Evolutionary conservation across 176 grass and related monocot species (phyloP).

Genomic region (Juncus inflexus): DNA sequence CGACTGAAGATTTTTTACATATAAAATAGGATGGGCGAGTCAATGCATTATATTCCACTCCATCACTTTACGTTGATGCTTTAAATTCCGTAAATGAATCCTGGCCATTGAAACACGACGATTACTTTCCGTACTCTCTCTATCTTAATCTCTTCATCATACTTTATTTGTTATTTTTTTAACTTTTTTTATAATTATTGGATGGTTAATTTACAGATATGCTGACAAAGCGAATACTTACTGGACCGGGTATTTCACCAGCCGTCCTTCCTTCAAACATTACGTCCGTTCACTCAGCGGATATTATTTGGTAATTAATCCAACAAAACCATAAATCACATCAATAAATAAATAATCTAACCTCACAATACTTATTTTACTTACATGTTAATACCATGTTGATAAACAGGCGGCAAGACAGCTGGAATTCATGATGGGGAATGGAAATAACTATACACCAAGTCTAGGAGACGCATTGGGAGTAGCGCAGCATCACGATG

Average conservation of each 20-base stretch:
- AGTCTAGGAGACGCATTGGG: conserved; percentile 81
- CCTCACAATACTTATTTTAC: too few relatives aligned
- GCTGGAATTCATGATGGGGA: conserved; percentile 59
- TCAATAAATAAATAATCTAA: background rate
- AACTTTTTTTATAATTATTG: too few relatives aligned
- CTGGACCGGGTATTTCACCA: conserved; percentile 95
- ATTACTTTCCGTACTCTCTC: conserved; percentile 73
- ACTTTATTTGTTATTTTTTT: too few relatives aligned
- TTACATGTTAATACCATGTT: background rate
- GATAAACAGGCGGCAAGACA: conserved; percentile 64
- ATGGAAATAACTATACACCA: conserved; percentile 44
- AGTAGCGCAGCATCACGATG: conserved; percentile 91
- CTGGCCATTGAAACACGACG: conserved; percentile 83
- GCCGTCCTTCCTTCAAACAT: conserved; percentile 73
- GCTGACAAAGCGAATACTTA: conserved; percentile 75
- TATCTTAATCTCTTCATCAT: background rate
- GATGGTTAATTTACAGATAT: conserved; percentile 49
- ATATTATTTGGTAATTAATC: conserved; percentile 66
- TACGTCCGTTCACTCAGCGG: conserved; percentile 75
- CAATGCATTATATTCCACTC: conserved; percentile 84
- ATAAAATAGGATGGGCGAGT: conserved; percentile 68
- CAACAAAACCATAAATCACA: too few relatives aligned
- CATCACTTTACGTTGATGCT: conserved; percentile 85
- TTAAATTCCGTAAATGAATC: conserved; percentile 70
- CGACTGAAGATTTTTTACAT: background rate